Evolutionary conservation across 2,329 filamentous ascomycete genomes (phyloP).

Genomic region (Thielaviopsis ethacetica): DNA sequence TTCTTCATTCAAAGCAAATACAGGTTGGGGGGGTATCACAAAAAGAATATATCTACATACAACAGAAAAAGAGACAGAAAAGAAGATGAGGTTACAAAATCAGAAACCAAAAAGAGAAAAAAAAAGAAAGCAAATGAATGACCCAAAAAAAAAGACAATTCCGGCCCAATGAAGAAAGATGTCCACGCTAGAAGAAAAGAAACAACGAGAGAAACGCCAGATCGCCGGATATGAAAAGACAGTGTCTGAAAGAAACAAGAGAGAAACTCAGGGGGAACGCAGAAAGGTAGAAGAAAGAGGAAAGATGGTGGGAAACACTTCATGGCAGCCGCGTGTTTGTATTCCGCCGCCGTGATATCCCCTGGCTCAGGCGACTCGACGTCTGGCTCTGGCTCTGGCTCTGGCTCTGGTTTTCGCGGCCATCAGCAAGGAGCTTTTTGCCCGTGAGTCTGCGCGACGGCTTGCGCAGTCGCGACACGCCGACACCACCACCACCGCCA

Average conservation of each 20-base stretch:
- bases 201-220: neutral
- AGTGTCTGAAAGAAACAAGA: neutral
- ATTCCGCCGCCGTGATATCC: neutral
- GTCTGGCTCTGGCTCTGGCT: neutral
- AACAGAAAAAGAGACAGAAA: neutral
- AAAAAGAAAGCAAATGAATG: neutral
- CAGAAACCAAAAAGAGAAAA: neutral
- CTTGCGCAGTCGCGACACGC: neutral
- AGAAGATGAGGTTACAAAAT: neutral
- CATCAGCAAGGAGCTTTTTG: slow-evolving; percentile 9
- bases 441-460: neutral
- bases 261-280: neutral
- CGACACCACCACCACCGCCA: neutral
- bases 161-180: slow-evolving; percentile 1
- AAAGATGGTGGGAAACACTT: neutral
- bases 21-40: neutral
- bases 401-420: slow-evolving; percentile 5
- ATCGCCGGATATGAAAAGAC: neutral
- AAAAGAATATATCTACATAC: neutral
- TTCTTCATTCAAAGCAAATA: neutral
- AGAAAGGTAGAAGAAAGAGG: neutral
- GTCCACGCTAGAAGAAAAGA: neutral
- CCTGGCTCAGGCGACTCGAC: neutral
- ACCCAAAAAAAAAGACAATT: neutral
- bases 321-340: slow-evolving; percentile 1